These are phyloP conservation scores for Yamadazyma songkhlaensis DNA, from an alignment of 1,139 yeast species.

Conservation along the genomic window DNA sequence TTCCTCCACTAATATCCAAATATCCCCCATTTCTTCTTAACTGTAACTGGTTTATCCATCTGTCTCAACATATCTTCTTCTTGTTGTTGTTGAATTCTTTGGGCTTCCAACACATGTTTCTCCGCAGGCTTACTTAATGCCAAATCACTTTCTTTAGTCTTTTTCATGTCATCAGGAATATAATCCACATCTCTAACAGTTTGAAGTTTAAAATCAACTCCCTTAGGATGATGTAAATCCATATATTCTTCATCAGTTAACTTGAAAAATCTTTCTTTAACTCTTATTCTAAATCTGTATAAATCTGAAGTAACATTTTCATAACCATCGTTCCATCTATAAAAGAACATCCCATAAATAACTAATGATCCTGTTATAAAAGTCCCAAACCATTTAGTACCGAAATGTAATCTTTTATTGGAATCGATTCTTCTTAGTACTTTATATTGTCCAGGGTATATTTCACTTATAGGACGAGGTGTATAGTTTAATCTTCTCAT, in stretches of 20 bases:
- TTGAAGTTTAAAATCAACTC: constrained; percentile 30
- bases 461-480: constrained; percentile 71
- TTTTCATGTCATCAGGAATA: constrained; percentile 37
- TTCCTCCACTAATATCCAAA: too few species aligned
- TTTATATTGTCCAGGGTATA: constrained; percentile 79
- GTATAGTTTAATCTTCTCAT: constrained; percentile 73
- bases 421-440: constrained; percentile 62
- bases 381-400: constrained; percentile 51
- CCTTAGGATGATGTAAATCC: constrained; percentile 54
- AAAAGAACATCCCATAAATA: constrained; percentile 64
- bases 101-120: constrained; percentile 74
- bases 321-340: constrained; percentile 82
- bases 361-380: constrained; percentile 45
- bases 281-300: constrained; percentile 56
- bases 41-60: constrained; percentile 6
- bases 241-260: constrained; percentile 58
- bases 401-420: constrained; percentile 53
- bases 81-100: constrained; percentile 62
- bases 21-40: constrained; percentile 27
- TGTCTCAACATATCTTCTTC: constrained; percentile 66
- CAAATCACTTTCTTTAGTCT: constrained; percentile 41
- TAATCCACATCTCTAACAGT: constrained; percentile 44
- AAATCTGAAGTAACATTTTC: constrained; percentile 73
- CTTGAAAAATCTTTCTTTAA: constrained; percentile 54
- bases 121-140: constrained; percentile 70